A percentile compares a stretch with the other conserved stretches of the same genome.
These are phyloP conservation scores for Pseudoturritis turrita DNA, from an alignment of 345 rosid species.

Conservation along the genomic window DNA sequence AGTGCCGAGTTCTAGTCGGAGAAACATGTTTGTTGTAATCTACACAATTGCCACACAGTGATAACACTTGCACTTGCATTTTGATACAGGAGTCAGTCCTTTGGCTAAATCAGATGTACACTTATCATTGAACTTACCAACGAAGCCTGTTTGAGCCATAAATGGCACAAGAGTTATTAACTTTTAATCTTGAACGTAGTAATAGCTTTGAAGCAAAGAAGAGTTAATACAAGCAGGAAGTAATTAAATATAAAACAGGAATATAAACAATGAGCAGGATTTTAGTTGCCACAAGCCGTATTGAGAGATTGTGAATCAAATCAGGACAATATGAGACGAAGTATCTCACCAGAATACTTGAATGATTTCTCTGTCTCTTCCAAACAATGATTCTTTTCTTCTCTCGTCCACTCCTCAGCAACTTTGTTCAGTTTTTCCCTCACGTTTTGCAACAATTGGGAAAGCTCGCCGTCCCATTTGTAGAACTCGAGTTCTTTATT, in stretches of 20 bases:
- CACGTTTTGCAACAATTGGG: conserved; percentile 67
- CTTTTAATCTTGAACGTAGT: background rate
- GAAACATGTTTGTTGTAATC: too few species aligned
- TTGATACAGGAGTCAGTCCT: background rate
- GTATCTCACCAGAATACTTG: conserved; percentile 84
- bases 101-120: background rate
- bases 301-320: background rate
- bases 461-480: conserved; percentile 88
- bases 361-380: conserved; percentile 95
- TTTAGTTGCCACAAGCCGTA: conserved; percentile 7
- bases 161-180: background rate
- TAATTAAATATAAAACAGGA: background rate
- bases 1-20: too few species aligned
- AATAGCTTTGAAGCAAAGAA: conserved; percentile 15
- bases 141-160: background rate
- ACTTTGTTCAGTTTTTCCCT: conserved; percentile 78
- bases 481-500: conserved; percentile 69
- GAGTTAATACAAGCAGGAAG: background rate
- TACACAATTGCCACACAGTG: too few species aligned
- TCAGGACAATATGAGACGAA: conserved; percentile 72
- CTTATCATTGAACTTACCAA: background rate
- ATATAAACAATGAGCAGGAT: conserved; percentile 19
- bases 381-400: conserved; percentile 87
- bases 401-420: conserved; percentile 82
- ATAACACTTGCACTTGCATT: background rate